Percentiles rank a stretch among this genome's conserved stretches.
Evolutionary conservation across 2,329 filamentous ascomycete species (phyloP).

Genomic region (Exserohilum turcica): DNA sequence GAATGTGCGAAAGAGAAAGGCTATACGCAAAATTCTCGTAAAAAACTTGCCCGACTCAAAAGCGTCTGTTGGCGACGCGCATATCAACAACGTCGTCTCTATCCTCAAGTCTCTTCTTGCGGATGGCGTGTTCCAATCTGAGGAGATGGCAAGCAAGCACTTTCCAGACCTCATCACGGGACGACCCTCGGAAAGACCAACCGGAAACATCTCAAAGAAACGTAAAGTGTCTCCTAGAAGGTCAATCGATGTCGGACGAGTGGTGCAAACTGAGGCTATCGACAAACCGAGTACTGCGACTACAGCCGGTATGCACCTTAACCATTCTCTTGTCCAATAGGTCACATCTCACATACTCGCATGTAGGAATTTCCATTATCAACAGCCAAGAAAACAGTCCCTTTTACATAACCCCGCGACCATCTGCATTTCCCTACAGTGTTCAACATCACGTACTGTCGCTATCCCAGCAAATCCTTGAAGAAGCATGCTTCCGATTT

Average conservation of each 20-base stretch:
- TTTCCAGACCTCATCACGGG: not conserved
- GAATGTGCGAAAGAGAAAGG: conserved; percentile 1
- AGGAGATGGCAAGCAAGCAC: conserved; percentile 1
- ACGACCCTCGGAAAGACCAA: not conserved
- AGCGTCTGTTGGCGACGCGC: not conserved
- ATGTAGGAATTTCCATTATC: not conserved
- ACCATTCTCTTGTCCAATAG: not conserved
- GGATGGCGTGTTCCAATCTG: conserved; percentile 1
- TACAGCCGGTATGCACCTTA: not conserved
- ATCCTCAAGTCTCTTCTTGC: conserved; percentile 1
- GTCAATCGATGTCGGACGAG: not conserved
- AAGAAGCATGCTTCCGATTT: conserved; percentile 51
- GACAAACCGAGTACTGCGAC: not conserved
- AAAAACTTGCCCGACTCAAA: not conserved
- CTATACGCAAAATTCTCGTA: conserved; percentile 2
- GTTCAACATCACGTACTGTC: conserved; percentile 48
- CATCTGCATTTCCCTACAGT: conserved; percentile 37
- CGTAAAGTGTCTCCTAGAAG: not conserved
- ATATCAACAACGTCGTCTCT: not conserved
- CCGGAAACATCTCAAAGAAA: not conserved
- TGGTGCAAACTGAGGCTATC: not conserved
- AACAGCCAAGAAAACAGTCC: not conserved
- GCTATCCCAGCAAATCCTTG: conserved; percentile 44
- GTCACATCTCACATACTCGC: not conserved
- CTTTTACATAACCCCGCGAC: not conserved